Evolutionary conservation across 176 grass and related monocot genomes (phyloP), one percentile per base, ranked within the genome.

Genomic region (Juncus inflexus): DNA sequence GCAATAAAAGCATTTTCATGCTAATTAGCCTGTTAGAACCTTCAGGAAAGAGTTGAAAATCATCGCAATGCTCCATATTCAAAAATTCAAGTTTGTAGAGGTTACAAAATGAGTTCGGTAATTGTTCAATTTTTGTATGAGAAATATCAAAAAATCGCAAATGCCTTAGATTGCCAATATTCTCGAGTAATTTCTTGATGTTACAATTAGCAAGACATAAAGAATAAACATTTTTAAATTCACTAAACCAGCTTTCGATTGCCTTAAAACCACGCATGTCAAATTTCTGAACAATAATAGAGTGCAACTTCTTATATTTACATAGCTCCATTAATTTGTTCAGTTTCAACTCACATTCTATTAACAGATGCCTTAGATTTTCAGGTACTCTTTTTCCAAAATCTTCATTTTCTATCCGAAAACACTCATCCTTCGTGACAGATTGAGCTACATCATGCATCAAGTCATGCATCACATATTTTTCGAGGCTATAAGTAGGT

Each of bases 401-500:
- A 5, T 53, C 8, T 15, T 14, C 47, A 67, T 67, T 67, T 12
- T 52, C 43, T 9, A 67, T 9, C 28, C 13, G 51, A 52, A 66
- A 70, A 15, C 55, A 67, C 0, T 86, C 78, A 3, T 43, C 11
- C 2, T 65, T 43, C 19, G 69, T 78, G 3, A 86, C 70, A 12
- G 15, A 58, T 5, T 64, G 78, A 4, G 61, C 45, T 50, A 81
- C 51, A 12, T 86, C 83, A 57, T 81, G 78, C 3, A 86, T 50
- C 69, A 81, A 50, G 35, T 78, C 83, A 78, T 81, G 66, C 0
- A 86, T 78, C 15, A 77, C 12, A 55, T 70, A 86, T n/a, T 0
- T 1, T 58, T 10, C 3, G 11, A 0, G 2, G 2, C 3, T 11
- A 0, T 9, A n/a, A n/a, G n/a, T 15, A 7, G 1, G 2, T n/a